Evolutionary conservation across 805 yeast genomes (phyloP).

Genomic region (Pichia thaimueangensis): DNA sequence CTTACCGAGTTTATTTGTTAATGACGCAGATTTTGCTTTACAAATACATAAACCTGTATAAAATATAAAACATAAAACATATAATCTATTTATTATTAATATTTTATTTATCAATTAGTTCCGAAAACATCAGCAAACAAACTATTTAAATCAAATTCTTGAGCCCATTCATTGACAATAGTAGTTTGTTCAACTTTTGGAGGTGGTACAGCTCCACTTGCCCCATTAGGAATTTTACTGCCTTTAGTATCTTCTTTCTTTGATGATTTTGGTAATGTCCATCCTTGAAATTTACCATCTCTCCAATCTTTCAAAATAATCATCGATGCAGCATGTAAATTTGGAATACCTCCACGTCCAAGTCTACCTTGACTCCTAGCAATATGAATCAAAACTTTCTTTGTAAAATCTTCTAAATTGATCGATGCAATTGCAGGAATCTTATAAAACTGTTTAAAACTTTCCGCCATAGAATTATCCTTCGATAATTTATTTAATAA

Average conservation of each 20-base stretch:
- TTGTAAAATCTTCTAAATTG: conserved; percentile 71
- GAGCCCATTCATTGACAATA: conserved; percentile 84
- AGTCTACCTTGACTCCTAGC: conserved; percentile 91
- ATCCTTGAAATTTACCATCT: conserved; percentile 89
- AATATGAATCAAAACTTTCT: conserved; percentile 82
- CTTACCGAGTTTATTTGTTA: too few relatives aligned
- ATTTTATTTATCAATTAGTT: too few relatives aligned
- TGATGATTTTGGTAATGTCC: conserved; percentile 63
- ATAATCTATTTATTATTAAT: too few relatives aligned
- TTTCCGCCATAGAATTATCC: conserved; percentile 68
- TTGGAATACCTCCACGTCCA: conserved; percentile 90
- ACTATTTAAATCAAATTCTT: conserved; percentile 89
- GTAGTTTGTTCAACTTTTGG: conserved; percentile 57
- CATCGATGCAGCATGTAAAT: conserved; percentile 76
- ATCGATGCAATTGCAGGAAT: conserved; percentile 73
- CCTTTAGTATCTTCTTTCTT: conserved; percentile 31
- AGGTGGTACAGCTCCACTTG: conserved; percentile 34
- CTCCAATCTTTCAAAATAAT: conserved; percentile 91
- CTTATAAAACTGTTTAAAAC: conserved; percentile 65
- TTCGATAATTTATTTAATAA: conserved; percentile 71
- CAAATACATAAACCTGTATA: too few relatives aligned
- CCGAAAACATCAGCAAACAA: conserved; percentile 45
- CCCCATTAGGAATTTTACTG: conserved; percentile 28
- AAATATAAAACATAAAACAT: too few relatives aligned
- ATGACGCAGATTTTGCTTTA: too few relatives aligned